Evolutionary conservation across 257 asterid genomes (phyloP), one percentile per base, ranked within the genome.

Genomic region (Nicotiana sylvestris): DNA sequence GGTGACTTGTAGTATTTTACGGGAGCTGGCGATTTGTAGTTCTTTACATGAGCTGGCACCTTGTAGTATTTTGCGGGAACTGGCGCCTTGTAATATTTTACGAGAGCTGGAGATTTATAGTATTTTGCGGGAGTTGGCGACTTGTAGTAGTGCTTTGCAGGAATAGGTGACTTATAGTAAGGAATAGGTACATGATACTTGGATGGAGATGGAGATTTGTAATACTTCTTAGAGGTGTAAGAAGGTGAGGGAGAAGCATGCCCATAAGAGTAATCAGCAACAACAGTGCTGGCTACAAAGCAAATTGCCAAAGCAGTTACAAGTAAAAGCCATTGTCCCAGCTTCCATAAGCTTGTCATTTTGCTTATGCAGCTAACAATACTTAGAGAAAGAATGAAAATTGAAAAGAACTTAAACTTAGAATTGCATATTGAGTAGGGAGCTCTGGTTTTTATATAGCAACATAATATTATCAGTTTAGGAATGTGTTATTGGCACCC

Each of bases 201-300:
- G 55, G 77, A n/a, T 11, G 57, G 56, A n/a, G 57, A 37, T 69
- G 77, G 57, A 37, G 77, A 69, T 69, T 69, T 69, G 77, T 69
- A 69, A 32, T 69, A 69, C 77, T 39, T 39, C 33, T 69, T 39
- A 69, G 77, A 2, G 33, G 0, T 10, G 77, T n/a, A 39, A 39
- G 77, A n/a, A 39, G 57, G 77, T n/a, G 57, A 37, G 8, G 5
- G 57, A 69, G 77, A n/a, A 69, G 33, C 21, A 69, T 69, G 39
- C 2, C 55, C 77, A 69, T 69, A 69, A 69, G 77, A 69, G 77
- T 69, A 69, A 69, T 69, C 77, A 69, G 77, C 77, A 69, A 69
- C 32, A 10, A 69, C 77, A 69, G 77, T n/a, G 57, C 77, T 69
- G 4, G 77, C 77, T 4, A 10, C 32, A 18, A 69, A 69, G 57